These are phyloP conservation scores for Fragaria nilgerrensis DNA, from an alignment of 306 rosid species.

Conservation along the genomic window DNA sequence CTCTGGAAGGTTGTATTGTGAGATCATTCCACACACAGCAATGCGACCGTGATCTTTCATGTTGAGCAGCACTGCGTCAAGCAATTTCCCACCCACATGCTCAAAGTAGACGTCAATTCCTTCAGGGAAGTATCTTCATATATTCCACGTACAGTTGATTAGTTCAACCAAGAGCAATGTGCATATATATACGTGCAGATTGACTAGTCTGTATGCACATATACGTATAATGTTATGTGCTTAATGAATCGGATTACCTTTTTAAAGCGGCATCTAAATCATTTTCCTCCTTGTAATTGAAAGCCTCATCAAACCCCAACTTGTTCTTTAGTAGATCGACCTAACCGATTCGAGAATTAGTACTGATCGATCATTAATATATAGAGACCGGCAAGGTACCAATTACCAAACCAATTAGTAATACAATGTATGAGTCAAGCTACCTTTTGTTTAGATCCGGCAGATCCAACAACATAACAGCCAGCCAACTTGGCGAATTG, in stretches of 20 bases:
- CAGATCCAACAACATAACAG: constrained; percentile 63
- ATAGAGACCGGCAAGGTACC: not conserved
- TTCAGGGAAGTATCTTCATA: constrained; percentile 20
- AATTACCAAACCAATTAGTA: not conserved
- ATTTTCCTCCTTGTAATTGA: constrained; percentile 35
- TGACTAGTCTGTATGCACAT: too few species aligned
- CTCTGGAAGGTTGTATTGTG: constrained; percentile 45
- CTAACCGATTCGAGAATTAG: not conserved
- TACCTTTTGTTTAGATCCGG: constrained; percentile 46
- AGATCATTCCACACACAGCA: constrained; percentile 45
- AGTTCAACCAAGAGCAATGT: not conserved
- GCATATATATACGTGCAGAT: too few species aligned
- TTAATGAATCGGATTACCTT: not conserved
- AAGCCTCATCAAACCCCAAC: constrained; percentile 29
- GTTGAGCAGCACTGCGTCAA: constrained; percentile 33
- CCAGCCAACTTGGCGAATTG: constrained; percentile 49
- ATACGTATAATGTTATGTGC: too few species aligned
- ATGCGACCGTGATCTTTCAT: constrained; percentile 17
- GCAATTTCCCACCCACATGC: constrained; percentile 34
- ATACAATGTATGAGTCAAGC: not conserved
- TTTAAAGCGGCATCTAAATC: constrained; percentile 25
- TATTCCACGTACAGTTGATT: not conserved
- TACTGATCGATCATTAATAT: too few species aligned
- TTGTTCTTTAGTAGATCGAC: constrained; percentile 24
- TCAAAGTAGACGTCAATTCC: constrained; percentile 27